These are phyloP conservation scores for Schoenoplectus triqueter DNA, from an alignment of 202 grass and related monocot genomes.

Conservation along the genomic window DNA sequence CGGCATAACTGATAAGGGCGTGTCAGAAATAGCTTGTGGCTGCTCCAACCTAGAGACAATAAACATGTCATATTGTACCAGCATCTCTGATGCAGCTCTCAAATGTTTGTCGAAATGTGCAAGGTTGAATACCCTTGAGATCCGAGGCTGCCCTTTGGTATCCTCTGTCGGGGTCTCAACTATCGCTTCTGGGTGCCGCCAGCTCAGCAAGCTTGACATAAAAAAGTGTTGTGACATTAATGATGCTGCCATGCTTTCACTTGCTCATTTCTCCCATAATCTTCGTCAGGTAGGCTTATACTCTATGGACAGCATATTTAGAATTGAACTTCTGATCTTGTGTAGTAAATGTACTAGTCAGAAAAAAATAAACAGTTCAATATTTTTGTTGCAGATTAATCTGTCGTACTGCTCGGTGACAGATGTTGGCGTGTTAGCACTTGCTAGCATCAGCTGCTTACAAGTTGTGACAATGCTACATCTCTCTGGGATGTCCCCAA, in stretches of 20 bases:
- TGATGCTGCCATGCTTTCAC: constrained; percentile 71
- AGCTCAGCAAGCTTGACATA: constrained; percentile 78
- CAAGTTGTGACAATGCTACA: constrained; percentile 82
- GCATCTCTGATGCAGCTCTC: constrained; percentile 63
- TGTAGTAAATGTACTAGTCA: neutral
- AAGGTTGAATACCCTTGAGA: constrained; percentile 68
- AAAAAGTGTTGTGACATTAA: constrained; percentile 77
- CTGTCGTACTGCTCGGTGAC: constrained; percentile 83
- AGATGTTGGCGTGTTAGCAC: constrained; percentile 74
- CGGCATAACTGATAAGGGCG: constrained; percentile 67
- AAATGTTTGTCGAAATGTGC: constrained; percentile 65
- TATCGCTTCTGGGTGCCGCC: constrained; percentile 57
- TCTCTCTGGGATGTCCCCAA: constrained; percentile 59
- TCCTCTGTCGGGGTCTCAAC: constrained; percentile 58
- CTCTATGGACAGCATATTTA: constrained; percentile 12
- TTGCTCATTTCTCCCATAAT: constrained; percentile 72
- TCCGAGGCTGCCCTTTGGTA: constrained; percentile 62
- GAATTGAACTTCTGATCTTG: constrained; percentile 1
- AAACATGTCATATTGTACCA: constrained; percentile 80
- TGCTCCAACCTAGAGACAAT: constrained; percentile 69
- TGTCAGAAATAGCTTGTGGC: constrained; percentile 58
- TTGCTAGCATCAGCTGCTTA: constrained; percentile 72
- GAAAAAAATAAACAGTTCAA: constrained; percentile 8
- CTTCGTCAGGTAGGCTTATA: constrained; percentile 60
- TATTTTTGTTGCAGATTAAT: constrained; percentile 72